Evolutionary conservation across 129 eudicot genomes (phyloP).

Genomic region (Lactuca saligna): DNA sequence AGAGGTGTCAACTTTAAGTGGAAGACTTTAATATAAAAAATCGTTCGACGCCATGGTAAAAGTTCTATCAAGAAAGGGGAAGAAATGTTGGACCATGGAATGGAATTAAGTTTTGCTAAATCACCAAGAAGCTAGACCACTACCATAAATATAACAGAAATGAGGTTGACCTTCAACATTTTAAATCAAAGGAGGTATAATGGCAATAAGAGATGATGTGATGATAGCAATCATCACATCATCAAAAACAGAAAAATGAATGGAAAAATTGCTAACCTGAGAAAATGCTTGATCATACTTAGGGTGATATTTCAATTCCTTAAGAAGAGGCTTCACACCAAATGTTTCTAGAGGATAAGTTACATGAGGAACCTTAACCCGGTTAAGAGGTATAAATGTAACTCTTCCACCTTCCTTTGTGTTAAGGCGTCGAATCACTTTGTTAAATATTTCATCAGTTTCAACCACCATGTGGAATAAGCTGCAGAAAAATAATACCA

Average conservation of each 20-base stretch:
- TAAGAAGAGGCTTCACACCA: slow-evolving; percentile 84
- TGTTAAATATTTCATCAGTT: slow-evolving; percentile 80
- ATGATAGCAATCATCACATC: too few species aligned
- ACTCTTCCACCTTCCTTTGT: slow-evolving; percentile 90
- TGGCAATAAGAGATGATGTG: too few species aligned
- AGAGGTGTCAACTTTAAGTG: too few species aligned
- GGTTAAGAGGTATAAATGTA: slow-evolving; percentile 93
- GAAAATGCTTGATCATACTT: slow-evolving; percentile 63
- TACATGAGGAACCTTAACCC: slow-evolving; percentile 81
- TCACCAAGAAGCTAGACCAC: too few species aligned
- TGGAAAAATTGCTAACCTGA: slow-evolving; percentile 55
- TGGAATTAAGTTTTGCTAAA: too few species aligned
- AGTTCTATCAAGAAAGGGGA: too few species aligned
- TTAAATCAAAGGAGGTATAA: too few species aligned
- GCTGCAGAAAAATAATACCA: slow-evolving; percentile 42
- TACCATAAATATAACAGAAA: too few species aligned
- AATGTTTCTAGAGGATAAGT: slow-evolving; percentile 61
- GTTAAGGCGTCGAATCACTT: slow-evolving; percentile 82
- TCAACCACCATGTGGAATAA: slow-evolving; percentile 95
- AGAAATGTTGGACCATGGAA: too few species aligned
- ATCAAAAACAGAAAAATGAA: neutral
- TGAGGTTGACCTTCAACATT: too few species aligned
- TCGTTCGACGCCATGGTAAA: too few species aligned
- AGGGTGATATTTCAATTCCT: slow-evolving; percentile 56
- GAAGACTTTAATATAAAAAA: too few species aligned